Percentiles rank a stretch among this genome's conserved stretches.
phyloP scores from a whole-genome alignment of 2,329 filamentous ascomycete genomes.

The Zymoseptoria crescenta region DNA sequence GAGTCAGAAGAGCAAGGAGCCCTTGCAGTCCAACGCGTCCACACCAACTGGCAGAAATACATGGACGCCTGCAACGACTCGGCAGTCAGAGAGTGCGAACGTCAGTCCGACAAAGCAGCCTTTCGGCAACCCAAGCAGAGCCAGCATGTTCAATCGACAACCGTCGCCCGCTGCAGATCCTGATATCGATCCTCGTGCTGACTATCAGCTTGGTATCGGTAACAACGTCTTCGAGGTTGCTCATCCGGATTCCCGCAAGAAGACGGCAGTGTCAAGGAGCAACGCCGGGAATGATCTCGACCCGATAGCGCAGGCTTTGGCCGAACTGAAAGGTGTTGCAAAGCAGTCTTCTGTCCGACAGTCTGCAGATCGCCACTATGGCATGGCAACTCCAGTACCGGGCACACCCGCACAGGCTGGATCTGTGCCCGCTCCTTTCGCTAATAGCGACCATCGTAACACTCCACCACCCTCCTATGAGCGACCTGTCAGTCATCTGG shows the following conservation, averaged over 20 bases:
- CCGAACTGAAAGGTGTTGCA: constrained; percentile 78
- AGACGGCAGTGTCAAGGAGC: constrained; percentile 22
- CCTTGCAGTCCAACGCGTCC: constrained; percentile 39
- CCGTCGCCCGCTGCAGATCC: constrained; percentile 39
- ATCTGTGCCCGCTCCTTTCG: constrained; percentile 39
- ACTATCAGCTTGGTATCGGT: constrained; percentile 85
- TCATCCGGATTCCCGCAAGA: constrained; percentile 54
- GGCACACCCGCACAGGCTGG: constrained; percentile 26
- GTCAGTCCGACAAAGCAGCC: constrained; percentile 37
- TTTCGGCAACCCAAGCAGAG: constrained; percentile 20
- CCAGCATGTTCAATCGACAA: constrained; percentile 29
- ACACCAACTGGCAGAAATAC: constrained; percentile 40
- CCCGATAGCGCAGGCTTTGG: constrained; percentile 84
- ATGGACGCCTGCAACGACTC: constrained; percentile 41
- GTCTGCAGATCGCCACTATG: constrained; percentile 91
- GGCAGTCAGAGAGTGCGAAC: constrained; percentile 32
- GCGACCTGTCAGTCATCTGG: constrained; percentile 66
- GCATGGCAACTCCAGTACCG: constrained; percentile 72
- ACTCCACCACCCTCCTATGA: constrained; percentile 87
- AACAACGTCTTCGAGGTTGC: constrained; percentile 94
- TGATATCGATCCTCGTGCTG: constrained; percentile 86
- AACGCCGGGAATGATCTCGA: constrained; percentile 51
- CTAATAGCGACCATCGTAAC: constrained; percentile 46
- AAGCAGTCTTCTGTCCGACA: constrained; percentile 78
- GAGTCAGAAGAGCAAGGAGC: constrained; percentile 77